Evolutionary conservation across 768 basidiomycete species (phyloP).

Genomic region (Xerocomellus intermedius): DNA sequence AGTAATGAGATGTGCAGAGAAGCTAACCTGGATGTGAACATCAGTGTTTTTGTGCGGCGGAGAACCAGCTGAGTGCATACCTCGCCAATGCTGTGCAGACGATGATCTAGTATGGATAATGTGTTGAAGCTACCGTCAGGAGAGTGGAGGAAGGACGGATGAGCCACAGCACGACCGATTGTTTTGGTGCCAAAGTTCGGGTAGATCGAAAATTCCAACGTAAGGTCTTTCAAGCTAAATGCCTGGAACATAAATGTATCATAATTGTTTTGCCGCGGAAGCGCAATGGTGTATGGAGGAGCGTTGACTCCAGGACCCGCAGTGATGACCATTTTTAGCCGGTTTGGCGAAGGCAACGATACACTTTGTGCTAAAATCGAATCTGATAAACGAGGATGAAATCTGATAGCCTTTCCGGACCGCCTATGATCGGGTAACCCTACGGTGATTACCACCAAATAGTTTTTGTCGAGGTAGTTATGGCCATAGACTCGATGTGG

Average conservation of each 20-base stretch:
- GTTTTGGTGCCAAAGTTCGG: conserved; percentile 98
- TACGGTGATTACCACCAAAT: conserved; percentile 83
- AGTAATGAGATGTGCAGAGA: conserved; percentile 82
- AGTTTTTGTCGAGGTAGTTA: conserved; percentile 86
- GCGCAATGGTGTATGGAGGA: conserved; percentile 85
- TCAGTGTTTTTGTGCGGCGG: conserved; percentile 1
- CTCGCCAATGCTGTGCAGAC: conserved; percentile 93
- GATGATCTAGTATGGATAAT: conserved; percentile 87
- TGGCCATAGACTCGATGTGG: conserved; percentile 97
- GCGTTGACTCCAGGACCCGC: conserved; percentile 79
- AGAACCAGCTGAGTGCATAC: conserved; percentile 37
- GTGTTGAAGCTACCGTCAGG: conserved; percentile 54
- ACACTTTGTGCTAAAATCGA: conserved; percentile 65
- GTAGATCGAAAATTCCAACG: conserved; percentile 91
- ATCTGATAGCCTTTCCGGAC: conserved; percentile 52
- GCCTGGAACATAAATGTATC: conserved; percentile 88
- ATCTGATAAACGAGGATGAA: conserved; percentile 73
- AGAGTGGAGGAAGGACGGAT: conserved; percentile 67
- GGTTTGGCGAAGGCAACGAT: conserved; percentile 65
- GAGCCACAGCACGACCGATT: conserved; percentile 87
- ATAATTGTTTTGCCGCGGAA: conserved; percentile 71
- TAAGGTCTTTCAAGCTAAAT: conserved; percentile 65
- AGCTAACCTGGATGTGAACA: conserved; percentile 60
- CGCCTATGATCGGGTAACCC: conserved; percentile 41
- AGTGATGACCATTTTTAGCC: conserved; percentile 94